Evolutionary conservation across 1,284 basidiomycete genomes (phyloP).

Genomic region (Apiotrichum montevideense): DNA sequence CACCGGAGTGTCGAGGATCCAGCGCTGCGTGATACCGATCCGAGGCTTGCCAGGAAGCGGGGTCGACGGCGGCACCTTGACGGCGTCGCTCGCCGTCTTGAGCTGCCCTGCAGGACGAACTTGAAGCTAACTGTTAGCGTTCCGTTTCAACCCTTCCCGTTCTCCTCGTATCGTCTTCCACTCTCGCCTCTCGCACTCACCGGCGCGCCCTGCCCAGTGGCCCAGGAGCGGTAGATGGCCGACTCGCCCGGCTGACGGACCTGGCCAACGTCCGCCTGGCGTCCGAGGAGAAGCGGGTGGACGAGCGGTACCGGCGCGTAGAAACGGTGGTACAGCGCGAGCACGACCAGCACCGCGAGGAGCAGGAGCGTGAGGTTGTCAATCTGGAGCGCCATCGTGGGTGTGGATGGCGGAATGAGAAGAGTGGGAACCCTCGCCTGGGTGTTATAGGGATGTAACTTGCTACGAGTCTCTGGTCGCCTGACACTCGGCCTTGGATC

Average conservation of each 20-base stretch:
- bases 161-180: too few relatives aligned
- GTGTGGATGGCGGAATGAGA: too few relatives aligned
- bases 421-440: too few relatives aligned
- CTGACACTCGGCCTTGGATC: too few relatives aligned
- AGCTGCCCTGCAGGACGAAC: constrained; percentile 39
- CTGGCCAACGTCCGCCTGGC: constrained; percentile 39
- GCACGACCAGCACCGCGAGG: constrained; percentile 25
- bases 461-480: too few relatives aligned
- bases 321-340: constrained; percentile 40
- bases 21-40: constrained; percentile 16
- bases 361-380: constrained; percentile 42
- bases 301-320: constrained; percentile 39
- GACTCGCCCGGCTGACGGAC: constrained; percentile 40
- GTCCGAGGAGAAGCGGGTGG: constrained; percentile 45
- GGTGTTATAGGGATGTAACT: too few relatives aligned
- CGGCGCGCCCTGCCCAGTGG: constrained; percentile 45
- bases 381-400: constrained; percentile 24
- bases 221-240: constrained; percentile 43
- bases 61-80: constrained; percentile 12
- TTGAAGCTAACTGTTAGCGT: constrained; percentile 26
- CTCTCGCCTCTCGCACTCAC: constrained; percentile 21
- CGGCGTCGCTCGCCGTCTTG: constrained; percentile 37
- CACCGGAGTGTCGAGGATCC: constrained; percentile 35
- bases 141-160: neutral
- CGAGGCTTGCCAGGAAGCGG: constrained; percentile 11